Percentiles rank a stretch among this genome's conserved stretches.
These are phyloP conservation scores for Colletotrichum noveboracense DNA, from an alignment of 2,329 filamentous ascomycete species.

Conservation along the genomic window DNA sequence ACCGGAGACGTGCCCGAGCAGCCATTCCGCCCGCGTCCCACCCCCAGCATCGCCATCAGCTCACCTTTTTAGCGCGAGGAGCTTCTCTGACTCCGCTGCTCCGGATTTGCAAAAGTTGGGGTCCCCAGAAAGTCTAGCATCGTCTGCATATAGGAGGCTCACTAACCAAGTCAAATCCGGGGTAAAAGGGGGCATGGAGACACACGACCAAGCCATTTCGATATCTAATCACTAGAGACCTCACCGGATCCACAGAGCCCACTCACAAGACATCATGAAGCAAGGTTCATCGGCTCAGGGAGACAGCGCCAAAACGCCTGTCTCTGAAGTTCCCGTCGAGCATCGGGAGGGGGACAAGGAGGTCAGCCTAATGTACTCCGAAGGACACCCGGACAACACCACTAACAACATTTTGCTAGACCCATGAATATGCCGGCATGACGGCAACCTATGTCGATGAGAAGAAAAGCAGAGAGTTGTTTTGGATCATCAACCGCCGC, in stretches of 20 bases:
- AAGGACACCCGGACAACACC: too few species aligned
- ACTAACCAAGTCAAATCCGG: not conserved
- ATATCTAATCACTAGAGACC: not conserved
- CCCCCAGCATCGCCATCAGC: not conserved
- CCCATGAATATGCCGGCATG: not conserved
- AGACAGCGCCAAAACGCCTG: not conserved
- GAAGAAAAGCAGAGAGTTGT: slow-evolving; percentile 52
- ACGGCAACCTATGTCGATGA: slow-evolving; percentile 48
- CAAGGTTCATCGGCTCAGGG: not conserved
- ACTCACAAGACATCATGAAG: not conserved
- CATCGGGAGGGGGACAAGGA: not conserved
- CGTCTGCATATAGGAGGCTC: not conserved
- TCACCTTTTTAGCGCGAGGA: not conserved
- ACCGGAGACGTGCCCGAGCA: not conserved
- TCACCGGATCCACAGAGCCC: not conserved
- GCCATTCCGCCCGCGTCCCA: not conserved
- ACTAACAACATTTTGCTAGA: not conserved
- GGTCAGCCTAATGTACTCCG: not conserved
- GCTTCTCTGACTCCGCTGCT: not conserved
- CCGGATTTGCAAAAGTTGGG: not conserved
- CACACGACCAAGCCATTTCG: not conserved
- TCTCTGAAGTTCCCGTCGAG: not conserved
- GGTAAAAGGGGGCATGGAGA: not conserved
- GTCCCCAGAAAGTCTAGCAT: not conserved
- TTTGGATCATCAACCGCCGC: slow-evolving; percentile 53